phyloP scores from a whole-genome alignment of 2,329 filamentous ascomycete genomes.

The Graphilbum sp. region DNA sequence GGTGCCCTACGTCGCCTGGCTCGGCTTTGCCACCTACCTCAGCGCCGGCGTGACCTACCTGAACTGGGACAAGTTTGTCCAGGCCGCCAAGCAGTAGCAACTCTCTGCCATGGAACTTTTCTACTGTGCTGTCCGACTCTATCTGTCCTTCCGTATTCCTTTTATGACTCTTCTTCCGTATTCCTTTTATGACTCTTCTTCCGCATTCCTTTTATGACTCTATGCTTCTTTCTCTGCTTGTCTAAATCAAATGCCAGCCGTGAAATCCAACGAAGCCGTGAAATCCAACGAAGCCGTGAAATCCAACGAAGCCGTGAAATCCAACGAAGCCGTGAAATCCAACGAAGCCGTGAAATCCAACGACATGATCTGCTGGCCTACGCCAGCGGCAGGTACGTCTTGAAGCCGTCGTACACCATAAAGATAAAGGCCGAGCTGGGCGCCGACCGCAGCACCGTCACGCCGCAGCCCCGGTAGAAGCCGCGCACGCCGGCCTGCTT shows the following conservation, averaged over 20 bases:
- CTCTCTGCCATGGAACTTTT: too few relatives aligned
- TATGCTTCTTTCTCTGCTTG: too few relatives aligned
- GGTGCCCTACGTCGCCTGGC: constrained; percentile 71
- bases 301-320: too few relatives aligned
- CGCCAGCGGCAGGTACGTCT: constrained; percentile 43
- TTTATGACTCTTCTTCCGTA: too few relatives aligned
- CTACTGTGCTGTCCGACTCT: too few relatives aligned
- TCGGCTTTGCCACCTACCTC: constrained; percentile 77
- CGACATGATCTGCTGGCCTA: constrained; percentile 7
- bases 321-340: neutral
- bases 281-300: constrained; percentile 9
- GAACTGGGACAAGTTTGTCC: constrained; percentile 26
- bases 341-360: neutral
- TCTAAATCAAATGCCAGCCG: too few relatives aligned
- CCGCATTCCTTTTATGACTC: too few relatives aligned
- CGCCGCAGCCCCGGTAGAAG: constrained; percentile 86
- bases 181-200: too few relatives aligned
- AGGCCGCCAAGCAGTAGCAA: constrained; percentile 9
- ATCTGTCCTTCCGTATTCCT: too few relatives aligned
- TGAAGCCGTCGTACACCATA: constrained; percentile 80
- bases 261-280: too few relatives aligned
- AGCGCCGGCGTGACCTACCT: constrained; percentile 51
- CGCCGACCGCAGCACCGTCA: constrained; percentile 73
- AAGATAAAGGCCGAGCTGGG: constrained; percentile 98
- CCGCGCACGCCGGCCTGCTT: constrained; percentile 64